Evolutionary conservation across 208 protist species (phyloP).

Genomic region (Trypanosoma avium): DNA sequence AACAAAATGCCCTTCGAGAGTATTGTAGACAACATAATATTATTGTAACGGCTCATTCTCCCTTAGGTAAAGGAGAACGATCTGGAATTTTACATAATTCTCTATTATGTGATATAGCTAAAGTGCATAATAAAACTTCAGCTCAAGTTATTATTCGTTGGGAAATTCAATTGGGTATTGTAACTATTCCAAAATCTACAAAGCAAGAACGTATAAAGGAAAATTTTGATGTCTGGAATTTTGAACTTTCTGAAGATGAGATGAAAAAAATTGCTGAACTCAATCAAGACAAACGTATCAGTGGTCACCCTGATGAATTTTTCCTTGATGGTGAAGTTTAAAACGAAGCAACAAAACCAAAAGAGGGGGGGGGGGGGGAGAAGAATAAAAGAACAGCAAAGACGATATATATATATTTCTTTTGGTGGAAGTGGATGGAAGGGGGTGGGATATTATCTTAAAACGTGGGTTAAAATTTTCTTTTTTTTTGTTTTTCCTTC

Average conservation of each 20-base stretch:
- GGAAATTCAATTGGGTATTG: constrained; percentile 61
- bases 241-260: constrained; percentile 73
- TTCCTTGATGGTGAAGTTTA: constrained; percentile 31
- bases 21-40: constrained; percentile 78
- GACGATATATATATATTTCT: background rate
- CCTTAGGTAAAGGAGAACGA: constrained; percentile 59
- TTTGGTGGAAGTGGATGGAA: background rate
- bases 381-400: background rate
- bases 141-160: constrained; percentile 81
- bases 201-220: constrained; percentile 76
- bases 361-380: too few species aligned
- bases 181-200: constrained; percentile 87
- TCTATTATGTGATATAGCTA: constrained; percentile 41
- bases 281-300: constrained; percentile 45
- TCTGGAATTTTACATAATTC: constrained; percentile 36
- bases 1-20: constrained; percentile 53
- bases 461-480: background rate
- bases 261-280: constrained; percentile 57
- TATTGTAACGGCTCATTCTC: constrained; percentile 79
- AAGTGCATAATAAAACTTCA: constrained; percentile 47
- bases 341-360: too few species aligned
- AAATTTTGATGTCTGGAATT: constrained; percentile 89
- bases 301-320: constrained; percentile 42
- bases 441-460: background rate
- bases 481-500: background rate